These are phyloP conservation scores for Sporothrix humicola DNA, from an alignment of 2,329 filamentous ascomycete species.

Conservation along the genomic window DNA sequence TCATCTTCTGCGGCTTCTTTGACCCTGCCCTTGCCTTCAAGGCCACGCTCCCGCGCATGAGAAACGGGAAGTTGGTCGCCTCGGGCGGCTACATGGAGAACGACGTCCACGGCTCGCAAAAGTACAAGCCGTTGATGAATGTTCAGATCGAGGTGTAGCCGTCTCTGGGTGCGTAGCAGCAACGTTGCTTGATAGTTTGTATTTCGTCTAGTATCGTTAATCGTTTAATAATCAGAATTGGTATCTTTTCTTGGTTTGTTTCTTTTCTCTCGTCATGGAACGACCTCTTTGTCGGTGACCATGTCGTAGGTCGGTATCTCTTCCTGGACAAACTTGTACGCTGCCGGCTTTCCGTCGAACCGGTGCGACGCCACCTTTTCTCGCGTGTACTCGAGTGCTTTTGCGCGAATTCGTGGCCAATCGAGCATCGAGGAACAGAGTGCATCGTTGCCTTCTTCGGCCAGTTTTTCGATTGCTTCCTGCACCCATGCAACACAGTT, in stretches of 20 bases:
- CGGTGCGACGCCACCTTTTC: neutral
- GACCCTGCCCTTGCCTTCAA: conserved; percentile 31
- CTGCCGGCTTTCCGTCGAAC: neutral
- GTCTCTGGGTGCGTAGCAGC: too few relatives aligned
- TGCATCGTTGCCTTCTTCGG: neutral
- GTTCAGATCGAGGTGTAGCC: neutral
- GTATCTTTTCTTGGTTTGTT: too few relatives aligned
- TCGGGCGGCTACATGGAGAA: conserved; percentile 30
- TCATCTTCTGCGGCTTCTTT: conserved; percentile 30
- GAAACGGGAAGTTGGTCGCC: conserved; percentile 2
- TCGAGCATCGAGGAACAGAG: neutral
- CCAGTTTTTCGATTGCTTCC: neutral
- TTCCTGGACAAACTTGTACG: neutral
- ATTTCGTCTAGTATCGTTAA: too few relatives aligned
- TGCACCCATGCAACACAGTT: neutral
- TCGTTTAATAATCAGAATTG: too few relatives aligned
- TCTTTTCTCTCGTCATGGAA: neutral
- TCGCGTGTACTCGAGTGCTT: neutral
- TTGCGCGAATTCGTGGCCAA: neutral
- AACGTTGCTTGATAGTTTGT: too few relatives aligned
- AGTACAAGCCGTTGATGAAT: conserved; percentile 29
- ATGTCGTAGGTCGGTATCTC: neutral
- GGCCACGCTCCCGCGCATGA: conserved; percentile 28
- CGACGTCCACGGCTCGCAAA: conserved; percentile 29
- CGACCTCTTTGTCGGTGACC: neutral